phyloP scores from a whole-genome alignment of 202 grass and related monocot genomes.

The Dendrocalamus latiflorus region DNA sequence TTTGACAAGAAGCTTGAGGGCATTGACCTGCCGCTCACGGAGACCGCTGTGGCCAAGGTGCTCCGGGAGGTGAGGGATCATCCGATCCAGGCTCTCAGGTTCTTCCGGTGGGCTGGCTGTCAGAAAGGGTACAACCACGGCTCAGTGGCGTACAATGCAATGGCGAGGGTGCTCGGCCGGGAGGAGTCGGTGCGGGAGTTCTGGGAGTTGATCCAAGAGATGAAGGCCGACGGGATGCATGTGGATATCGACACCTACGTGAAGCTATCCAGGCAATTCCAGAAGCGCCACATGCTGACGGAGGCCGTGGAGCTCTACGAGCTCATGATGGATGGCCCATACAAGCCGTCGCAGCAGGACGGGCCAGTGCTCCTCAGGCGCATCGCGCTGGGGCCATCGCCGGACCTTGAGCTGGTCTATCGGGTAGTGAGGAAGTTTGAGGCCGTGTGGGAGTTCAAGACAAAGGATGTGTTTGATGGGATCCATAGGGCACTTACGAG shows the following conservation, averaged over 20 bases:
- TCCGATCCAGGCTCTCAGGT: conserved; percentile 54
- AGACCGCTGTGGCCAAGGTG: conserved; percentile 45
- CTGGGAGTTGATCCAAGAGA: conserved; percentile 56
- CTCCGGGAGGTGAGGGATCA: conserved; percentile 50
- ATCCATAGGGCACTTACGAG: conserved; percentile 74
- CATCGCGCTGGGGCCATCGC: conserved; percentile 37
- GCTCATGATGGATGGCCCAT: conserved; percentile 93
- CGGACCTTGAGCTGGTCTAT: conserved; percentile 58
- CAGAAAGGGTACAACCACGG: conserved; percentile 41
- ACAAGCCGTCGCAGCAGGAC: conserved; percentile 57
- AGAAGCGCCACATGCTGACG: conserved; percentile 57
- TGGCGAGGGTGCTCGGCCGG: conserved; percentile 57
- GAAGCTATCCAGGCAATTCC: conserved; percentile 68
- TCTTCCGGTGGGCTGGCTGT: conserved; percentile 68
- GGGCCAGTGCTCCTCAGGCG: conserved; percentile 54
- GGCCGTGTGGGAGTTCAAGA: conserved; percentile 39
- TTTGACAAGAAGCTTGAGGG: conserved; percentile 37
- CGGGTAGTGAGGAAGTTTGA: conserved; percentile 71
- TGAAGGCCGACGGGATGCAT: conserved; percentile 52
- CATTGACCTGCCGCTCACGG: conserved; percentile 35
- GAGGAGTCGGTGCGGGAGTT: conserved; percentile 62
- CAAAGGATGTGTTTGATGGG: conserved; percentile 66
- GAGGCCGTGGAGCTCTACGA: conserved; percentile 77
- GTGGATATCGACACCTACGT: conserved; percentile 86
- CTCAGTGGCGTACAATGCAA: conserved; percentile 61